Evolutionary conservation across 2,329 filamentous ascomycete genomes (phyloP).

Genomic region (Fusarium clavum): DNA sequence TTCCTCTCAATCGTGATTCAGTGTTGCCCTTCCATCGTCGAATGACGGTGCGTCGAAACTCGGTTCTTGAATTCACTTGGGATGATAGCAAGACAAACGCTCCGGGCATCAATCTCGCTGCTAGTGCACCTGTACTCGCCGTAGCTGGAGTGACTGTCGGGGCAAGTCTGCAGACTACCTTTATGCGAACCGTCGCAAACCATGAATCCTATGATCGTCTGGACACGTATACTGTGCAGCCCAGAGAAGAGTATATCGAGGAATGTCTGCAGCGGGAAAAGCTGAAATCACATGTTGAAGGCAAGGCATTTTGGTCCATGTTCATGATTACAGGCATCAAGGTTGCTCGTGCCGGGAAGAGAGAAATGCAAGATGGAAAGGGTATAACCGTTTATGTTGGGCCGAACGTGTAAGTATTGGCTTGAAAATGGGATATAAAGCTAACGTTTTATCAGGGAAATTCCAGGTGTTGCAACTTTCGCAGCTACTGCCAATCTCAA

Average conservation of each 20-base stretch:
- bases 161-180: rapidly evolving
- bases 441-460: rapidly evolving
- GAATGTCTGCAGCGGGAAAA: background rate
- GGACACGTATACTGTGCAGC: background rate
- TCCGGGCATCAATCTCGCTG: rapidly evolving
- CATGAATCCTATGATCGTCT: background rate
- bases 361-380: rapidly evolving
- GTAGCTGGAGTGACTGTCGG: background rate
- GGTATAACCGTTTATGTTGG: rapidly evolving
- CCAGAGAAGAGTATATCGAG: rapidly evolving
- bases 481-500: background rate
- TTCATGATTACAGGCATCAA: background rate
- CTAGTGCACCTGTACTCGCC: rapidly evolving
- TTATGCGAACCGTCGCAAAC: background rate
- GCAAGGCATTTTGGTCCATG: background rate
- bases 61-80: background rate
- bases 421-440: too few species aligned
- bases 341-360: background rate
- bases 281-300: rapidly evolving
- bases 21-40: background rate
- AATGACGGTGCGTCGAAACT: background rate
- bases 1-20: background rate
- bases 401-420: background rate
- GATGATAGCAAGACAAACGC: background rate
- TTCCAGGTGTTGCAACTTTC: background rate